Conservation (phyloP, 2,329 filamentous ascomycete species). For the Cytospora paraplurivora region DNA sequence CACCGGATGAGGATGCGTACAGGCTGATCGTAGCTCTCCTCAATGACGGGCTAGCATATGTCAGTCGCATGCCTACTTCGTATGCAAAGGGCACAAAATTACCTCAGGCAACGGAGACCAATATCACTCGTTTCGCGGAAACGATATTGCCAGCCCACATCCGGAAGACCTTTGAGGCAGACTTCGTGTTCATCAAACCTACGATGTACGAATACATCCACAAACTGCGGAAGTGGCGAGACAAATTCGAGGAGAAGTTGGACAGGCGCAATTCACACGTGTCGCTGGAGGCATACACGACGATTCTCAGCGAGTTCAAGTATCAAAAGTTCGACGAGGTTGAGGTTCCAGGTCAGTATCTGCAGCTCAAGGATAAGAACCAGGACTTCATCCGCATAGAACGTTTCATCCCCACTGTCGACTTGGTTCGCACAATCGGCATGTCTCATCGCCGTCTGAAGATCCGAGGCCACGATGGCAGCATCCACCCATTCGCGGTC, state of each 20-base stretch:
- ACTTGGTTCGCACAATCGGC: constrained; percentile 86
- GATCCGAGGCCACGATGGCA: constrained; percentile 96
- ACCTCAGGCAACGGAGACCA: constrained; percentile 85
- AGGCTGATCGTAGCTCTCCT: constrained; percentile 94
- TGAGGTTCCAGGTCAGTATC: constrained; percentile 94
- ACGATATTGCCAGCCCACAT: constrained; percentile 94
- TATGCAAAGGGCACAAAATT: constrained; percentile 92
- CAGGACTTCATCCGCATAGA: constrained; percentile 98
- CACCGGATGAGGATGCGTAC: constrained; percentile 96
- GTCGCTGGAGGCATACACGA: constrained; percentile 82
- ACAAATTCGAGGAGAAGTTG: constrained; percentile 97
- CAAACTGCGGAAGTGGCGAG: constrained; percentile 91
- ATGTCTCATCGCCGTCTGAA: constrained; percentile 90
- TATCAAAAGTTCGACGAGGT: constrained; percentile 99
- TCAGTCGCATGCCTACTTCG: constrained; percentile 80
- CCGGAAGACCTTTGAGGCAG: constrained; percentile 93
- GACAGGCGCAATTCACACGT: constrained; percentile 76
- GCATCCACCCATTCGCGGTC: constrained; percentile 93
- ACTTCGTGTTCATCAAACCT: constrained; percentile 93
- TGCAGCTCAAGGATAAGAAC: constrained; percentile 98
- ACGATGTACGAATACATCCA: constrained; percentile 99
- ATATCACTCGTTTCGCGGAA: constrained; percentile 95
- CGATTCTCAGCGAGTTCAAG: constrained; percentile 91
- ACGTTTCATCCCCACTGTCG: constrained; percentile 91
- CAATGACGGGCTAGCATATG: constrained; percentile 92